Conservation (phyloP, 345 rosid species). For the Erysimum cheiranthoides region DNA sequence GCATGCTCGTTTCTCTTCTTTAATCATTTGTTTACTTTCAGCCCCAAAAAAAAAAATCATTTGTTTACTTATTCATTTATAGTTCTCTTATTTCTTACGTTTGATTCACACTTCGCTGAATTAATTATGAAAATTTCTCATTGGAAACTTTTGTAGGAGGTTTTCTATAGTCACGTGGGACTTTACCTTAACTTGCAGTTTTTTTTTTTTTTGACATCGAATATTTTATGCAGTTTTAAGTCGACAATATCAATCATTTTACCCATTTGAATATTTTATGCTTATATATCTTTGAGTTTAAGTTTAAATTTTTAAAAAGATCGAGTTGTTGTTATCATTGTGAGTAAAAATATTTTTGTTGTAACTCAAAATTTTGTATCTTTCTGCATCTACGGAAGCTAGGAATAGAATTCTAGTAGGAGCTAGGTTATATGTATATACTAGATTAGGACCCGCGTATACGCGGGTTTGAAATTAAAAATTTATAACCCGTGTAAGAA, state of each 20-base stretch:
- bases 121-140: slow-evolving; percentile 13
- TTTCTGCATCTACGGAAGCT: slow-evolving; percentile 42
- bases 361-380: slow-evolving; percentile 44
- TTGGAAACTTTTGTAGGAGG: slow-evolving; percentile 1
- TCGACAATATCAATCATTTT: slow-evolving; percentile 8
- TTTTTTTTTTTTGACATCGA: too few relatives aligned
- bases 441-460: too few relatives aligned
- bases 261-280: slow-evolving; percentile 3
- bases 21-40: not conserved
- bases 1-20: slow-evolving; percentile 21
- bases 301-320: slow-evolving; percentile 1
- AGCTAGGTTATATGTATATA: slow-evolving; percentile 21
- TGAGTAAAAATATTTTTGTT: slow-evolving; percentile 34
- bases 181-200: slow-evolving; percentile 37
- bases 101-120: not conserved
- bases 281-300: slow-evolving; percentile 6
- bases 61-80: not conserved
- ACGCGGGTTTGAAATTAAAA: too few relatives aligned
- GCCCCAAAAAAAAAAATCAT: too few relatives aligned
- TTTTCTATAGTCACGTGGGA: slow-evolving; percentile 20
- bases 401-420: slow-evolving; percentile 36
- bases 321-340: slow-evolving; percentile 44
- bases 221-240: too few relatives aligned
- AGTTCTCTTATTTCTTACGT: not conserved
- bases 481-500: too few relatives aligned